phyloP scores from a whole-genome alignment of 495 filamentous ascomycete genomes.

The Daldinia grandis region DNA sequence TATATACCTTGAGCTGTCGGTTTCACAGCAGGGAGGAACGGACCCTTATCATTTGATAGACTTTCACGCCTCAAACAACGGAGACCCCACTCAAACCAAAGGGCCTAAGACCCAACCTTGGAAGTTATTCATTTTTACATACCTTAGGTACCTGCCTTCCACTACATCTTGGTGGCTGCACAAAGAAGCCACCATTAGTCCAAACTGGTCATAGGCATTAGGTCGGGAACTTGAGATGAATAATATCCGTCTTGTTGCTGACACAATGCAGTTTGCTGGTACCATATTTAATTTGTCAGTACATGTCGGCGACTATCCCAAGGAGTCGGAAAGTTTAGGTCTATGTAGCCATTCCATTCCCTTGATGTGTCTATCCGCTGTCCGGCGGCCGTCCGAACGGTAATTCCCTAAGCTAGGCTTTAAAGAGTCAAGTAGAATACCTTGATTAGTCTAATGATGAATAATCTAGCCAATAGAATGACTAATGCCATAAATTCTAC shows the following conservation, averaged over 20 bases:
- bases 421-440: neutral
- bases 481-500: constrained; percentile 19
- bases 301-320: constrained; percentile 17
- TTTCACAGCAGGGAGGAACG: constrained; percentile 38
- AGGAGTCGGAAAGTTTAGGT: constrained; percentile 6
- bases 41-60: constrained; percentile 29
- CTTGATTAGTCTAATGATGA: constrained; percentile 17
- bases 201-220: neutral
- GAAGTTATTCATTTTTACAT: neutral
- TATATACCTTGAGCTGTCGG: constrained; percentile 17
- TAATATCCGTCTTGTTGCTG: constrained; percentile 20
- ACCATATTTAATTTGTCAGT: constrained; percentile 34
- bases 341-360: neutral
- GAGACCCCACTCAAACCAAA: constrained; percentile 32
- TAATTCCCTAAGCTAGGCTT: constrained; percentile 23
- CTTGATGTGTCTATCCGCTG: constrained; percentile 12
- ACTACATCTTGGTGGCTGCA: neutral
- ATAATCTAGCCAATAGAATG: constrained; percentile 23
- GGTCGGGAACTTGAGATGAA: constrained; percentile 20
- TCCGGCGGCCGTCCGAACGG: constrained; percentile 38
- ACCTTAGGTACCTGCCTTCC: neutral
- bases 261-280: constrained; percentile 7
- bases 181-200: neutral
- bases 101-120: neutral
- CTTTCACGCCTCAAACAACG: constrained; percentile 41